Percentiles rank a stretch among this genome's conserved stretches.
phyloP scores from a whole-genome alignment of 805 yeast genomes.

The Metschnikowia matae region DNA sequence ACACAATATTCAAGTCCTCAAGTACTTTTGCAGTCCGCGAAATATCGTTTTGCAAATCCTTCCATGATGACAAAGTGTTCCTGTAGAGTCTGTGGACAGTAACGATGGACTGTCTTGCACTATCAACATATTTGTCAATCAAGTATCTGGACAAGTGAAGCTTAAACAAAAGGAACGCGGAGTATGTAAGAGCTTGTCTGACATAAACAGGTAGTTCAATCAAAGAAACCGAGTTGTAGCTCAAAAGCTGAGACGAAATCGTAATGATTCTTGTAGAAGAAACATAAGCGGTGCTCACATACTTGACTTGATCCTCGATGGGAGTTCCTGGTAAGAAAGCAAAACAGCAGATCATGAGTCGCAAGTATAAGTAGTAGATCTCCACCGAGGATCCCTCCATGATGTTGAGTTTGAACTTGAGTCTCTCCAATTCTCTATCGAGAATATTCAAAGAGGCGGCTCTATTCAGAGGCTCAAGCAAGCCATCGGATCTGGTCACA shows the following conservation, averaged over 20 bases:
- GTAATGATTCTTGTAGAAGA: constrained; percentile 81
- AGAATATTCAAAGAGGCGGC: constrained; percentile 75
- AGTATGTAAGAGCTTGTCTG: constrained; percentile 79
- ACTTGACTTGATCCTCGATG: constrained; percentile 78
- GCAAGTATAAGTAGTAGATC: constrained; percentile 72
- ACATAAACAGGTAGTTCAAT: constrained; percentile 84
- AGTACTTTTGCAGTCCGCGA: constrained; percentile 87
- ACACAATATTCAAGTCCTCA: constrained; percentile 82
- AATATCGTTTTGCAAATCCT: constrained; percentile 83
- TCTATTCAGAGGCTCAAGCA: constrained; percentile 77
- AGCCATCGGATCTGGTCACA: constrained; percentile 82
- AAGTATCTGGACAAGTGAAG: constrained; percentile 75
- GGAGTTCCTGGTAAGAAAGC: constrained; percentile 91
- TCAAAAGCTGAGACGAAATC: constrained; percentile 61
- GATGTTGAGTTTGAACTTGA: constrained; percentile 62
- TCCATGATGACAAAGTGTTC: constrained; percentile 89
- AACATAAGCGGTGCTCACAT: constrained; percentile 75
- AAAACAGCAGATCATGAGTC: constrained; percentile 79
- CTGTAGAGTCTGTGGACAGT: constrained; percentile 86
- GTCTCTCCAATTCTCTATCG: constrained; percentile 71
- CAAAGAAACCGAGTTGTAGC: constrained; percentile 54
- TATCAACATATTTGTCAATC: constrained; percentile 71
- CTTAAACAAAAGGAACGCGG: constrained; percentile 75
- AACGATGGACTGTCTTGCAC: constrained; percentile 89
- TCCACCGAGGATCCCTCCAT: constrained; percentile 66